Percentiles rank a stretch among this genome's conserved stretches.
Evolutionary conservation across 306 rosid species (phyloP).

Genomic region (Leucaena leucocephala): DNA sequence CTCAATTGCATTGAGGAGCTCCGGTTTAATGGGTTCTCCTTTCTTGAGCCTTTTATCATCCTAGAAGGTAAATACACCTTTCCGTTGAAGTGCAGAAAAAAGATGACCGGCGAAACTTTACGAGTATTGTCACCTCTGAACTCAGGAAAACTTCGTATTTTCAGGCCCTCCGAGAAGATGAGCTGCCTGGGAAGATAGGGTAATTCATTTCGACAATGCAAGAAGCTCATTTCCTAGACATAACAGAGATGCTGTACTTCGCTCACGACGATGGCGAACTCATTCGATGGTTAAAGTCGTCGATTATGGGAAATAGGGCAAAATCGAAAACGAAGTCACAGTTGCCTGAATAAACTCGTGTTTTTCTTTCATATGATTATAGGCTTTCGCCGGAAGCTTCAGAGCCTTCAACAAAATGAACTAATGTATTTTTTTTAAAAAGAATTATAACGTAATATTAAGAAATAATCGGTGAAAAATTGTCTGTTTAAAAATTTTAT

Average conservation of each 20-base stretch:
- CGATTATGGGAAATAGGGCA: not conserved
- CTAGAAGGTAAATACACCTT: not conserved
- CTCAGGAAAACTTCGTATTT: slow-evolving; percentile 22
- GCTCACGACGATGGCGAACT: not conserved
- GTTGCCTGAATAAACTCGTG: not conserved
- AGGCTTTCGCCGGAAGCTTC: not conserved
- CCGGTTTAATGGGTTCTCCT: slow-evolving; percentile 19
- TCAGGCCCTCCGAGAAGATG: slow-evolving; percentile 9
- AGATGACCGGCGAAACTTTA: slow-evolving; percentile 18
- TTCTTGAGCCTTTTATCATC: slow-evolving; percentile 19
- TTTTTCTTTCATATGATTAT: not conserved
- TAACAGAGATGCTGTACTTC: not conserved
- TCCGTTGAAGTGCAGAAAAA: slow-evolving; percentile 11
- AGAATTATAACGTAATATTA: too few species aligned
- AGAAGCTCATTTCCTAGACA: not conserved
- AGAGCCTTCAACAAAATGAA: too few species aligned
- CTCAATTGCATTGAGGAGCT: slow-evolving; percentile 17
- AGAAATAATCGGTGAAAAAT: too few species aligned
- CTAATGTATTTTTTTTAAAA: too few species aligned
- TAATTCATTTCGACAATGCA: not conserved
- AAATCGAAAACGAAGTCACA: not conserved
- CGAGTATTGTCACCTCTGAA: slow-evolving; percentile 17
- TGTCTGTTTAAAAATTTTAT: too few species aligned
- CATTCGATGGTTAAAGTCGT: not conserved
- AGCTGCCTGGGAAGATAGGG: not conserved